Evolutionary conservation across 2,329 filamentous ascomycete species (phyloP).

Genomic region (Epichloe bromicola): DNA sequence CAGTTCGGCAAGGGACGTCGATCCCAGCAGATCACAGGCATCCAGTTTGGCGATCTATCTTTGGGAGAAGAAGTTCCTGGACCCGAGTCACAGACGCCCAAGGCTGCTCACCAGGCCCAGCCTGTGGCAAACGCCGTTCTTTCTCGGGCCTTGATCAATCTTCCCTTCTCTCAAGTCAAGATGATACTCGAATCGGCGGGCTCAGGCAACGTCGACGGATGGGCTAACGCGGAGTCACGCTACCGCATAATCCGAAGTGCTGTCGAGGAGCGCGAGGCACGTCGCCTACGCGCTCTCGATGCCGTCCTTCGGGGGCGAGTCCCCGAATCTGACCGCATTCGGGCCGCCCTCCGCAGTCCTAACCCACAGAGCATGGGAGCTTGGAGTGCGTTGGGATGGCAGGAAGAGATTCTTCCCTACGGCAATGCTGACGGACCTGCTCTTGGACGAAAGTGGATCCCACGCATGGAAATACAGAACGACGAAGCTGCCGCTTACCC

Average conservation of each 20-base stretch:
- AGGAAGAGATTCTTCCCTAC: conserved; percentile 27
- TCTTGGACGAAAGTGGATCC: conserved; percentile 32
- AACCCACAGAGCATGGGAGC: conserved; percentile 26
- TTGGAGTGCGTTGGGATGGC: conserved; percentile 38
- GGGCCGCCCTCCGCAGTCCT: conserved; percentile 22
- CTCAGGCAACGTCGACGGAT: conserved; percentile 37
- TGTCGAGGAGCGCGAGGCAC: conserved; percentile 43
- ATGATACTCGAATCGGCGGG: conserved; percentile 47
- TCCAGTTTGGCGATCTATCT: conserved; percentile 59
- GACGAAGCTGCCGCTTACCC: conserved; percentile 18
- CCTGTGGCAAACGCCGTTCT: conserved; percentile 34
- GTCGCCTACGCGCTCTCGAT: conserved; percentile 34
- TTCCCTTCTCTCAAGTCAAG: conserved; percentile 56
- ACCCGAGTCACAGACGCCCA: conserved; percentile 18
- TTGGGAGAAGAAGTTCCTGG: conserved; percentile 15
- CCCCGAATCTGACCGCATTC: conserved; percentile 22
- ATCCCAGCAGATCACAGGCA: conserved; percentile 43
- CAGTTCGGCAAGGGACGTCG: conserved; percentile 26
- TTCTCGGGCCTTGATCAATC: conserved; percentile 54
- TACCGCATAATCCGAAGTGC: conserved; percentile 36
- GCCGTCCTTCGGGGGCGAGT: conserved; percentile 25
- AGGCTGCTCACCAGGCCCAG: conserved; percentile 13
- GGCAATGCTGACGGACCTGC: conserved; percentile 27
- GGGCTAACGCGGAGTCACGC: conserved; percentile 33
- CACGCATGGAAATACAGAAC: conserved; percentile 17